These are phyloP conservation scores for Cryptosporidium bovis DNA, from an alignment of 169 alveolate genomes.

Conservation along the genomic window DNA sequence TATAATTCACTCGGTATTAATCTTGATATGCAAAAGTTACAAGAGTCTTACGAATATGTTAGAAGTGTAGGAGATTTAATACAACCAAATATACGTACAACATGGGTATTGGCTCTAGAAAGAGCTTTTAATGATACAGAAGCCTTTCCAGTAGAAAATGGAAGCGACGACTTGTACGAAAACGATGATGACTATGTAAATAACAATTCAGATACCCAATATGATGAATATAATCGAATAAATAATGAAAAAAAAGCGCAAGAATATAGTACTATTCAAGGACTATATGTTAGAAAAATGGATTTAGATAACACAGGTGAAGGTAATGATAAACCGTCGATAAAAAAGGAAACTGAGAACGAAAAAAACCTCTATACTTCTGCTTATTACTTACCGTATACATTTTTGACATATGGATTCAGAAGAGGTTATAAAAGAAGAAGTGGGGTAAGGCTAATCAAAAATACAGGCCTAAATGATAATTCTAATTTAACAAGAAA, in stretches of 20 bases:
- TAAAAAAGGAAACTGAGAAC: not conserved
- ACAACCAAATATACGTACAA: conserved; percentile 57
- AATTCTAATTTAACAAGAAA: not conserved
- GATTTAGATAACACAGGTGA: not conserved
- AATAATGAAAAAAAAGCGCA: not conserved
- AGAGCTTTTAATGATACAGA: conserved; percentile 57
- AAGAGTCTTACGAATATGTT: conserved; percentile 58
- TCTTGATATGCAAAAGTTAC: conserved; percentile 10
- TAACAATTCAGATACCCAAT: not conserved
- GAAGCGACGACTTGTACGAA: conserved; percentile 4
- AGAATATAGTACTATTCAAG: not conserved
- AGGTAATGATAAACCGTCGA: not conserved
- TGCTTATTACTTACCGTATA: conserved; percentile 31
- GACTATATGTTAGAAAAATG: not conserved
- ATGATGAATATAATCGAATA: not conserved
- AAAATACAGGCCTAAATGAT: conserved; percentile 2
- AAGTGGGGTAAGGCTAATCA: conserved; percentile 12
- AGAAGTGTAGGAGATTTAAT: conserved; percentile 67
- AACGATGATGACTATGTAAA: conserved; percentile 15
- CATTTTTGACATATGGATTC: conserved; percentile 59
- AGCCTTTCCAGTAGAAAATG: conserved; percentile 29
- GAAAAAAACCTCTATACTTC: conserved; percentile 4
- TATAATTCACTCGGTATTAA: conserved; percentile 24
- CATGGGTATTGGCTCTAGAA: conserved; percentile 61
- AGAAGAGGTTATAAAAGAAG: conserved; percentile 48